Percentiles rank a stretch among this genome's conserved stretches.
Conservation (phyloP, 2,329 filamentous ascomycete genomes). For the Phaeoacremonium minimum region DNA sequence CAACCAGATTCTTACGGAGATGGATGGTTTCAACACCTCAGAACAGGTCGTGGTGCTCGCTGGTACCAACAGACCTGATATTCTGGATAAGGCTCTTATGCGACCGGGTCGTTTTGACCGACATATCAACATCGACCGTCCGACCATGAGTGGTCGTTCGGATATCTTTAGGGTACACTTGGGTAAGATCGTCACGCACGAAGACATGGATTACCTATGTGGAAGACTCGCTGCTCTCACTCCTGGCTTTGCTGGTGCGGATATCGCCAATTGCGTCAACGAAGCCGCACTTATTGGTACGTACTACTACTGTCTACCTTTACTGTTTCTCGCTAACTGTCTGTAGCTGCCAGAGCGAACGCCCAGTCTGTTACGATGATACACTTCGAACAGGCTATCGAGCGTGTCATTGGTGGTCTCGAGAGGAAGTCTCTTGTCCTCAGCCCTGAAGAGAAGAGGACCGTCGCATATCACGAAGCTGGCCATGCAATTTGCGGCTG, state of each 20-base stretch:
- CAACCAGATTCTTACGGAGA: slow-evolving; percentile 97
- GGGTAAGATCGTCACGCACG: slow-evolving; percentile 88
- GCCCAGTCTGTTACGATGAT: slow-evolving; percentile 78
- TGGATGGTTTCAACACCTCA: slow-evolving; percentile 97
- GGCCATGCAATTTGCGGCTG: slow-evolving; percentile 98
- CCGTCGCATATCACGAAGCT: slow-evolving; percentile 61
- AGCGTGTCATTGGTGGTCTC: slow-evolving; percentile 91
- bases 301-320: slow-evolving; percentile 22
- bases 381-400: slow-evolving; percentile 96
- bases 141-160: slow-evolving; percentile 93
- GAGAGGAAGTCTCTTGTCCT: slow-evolving; percentile 97
- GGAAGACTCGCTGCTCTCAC: slow-evolving; percentile 89
- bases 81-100: slow-evolving; percentile 94
- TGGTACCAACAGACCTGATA: slow-evolving; percentile 91
- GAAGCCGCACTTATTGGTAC: slow-evolving; percentile 93
- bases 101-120: slow-evolving; percentile 94
- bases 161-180: slow-evolving; percentile 96
- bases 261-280: slow-evolving; percentile 98
- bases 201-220: slow-evolving; percentile 82
- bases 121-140: slow-evolving; percentile 91
- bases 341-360: slow-evolving; percentile 72
- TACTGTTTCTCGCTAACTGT: slow-evolving; percentile 1
- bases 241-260: slow-evolving; percentile 93
- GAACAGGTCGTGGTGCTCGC: slow-evolving; percentile 96
- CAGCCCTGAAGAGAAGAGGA: slow-evolving; percentile 83